Evolutionary conservation across 2,329 filamentous ascomycete species (phyloP).

Genomic region (Rhinocladiella mackenziei): DNA sequence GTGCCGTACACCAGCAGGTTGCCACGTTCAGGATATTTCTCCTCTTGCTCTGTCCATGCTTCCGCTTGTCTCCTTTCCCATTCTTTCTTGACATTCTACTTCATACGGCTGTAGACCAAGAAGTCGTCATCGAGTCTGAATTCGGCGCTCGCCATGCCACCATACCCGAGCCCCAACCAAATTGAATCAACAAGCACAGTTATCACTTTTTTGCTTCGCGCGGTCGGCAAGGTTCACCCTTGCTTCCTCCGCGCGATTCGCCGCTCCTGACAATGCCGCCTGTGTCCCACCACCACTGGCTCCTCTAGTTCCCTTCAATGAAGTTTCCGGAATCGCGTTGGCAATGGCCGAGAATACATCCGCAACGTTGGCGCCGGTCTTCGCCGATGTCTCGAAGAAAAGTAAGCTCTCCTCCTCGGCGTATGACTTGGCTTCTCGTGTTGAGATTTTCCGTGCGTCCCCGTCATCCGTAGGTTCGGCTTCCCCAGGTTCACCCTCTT

Average conservation of each 20-base stretch:
- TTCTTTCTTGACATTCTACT: too few species aligned
- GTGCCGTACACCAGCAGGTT: too few species aligned
- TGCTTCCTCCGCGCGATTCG: slow-evolving; percentile 47
- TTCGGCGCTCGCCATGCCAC: not conserved
- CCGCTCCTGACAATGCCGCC: slow-evolving; percentile 51
- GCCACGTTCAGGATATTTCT: too few species aligned
- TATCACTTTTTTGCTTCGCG: slow-evolving; percentile 73
- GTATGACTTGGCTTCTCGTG: slow-evolving; percentile 86
- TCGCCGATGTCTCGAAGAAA: slow-evolving; percentile 98
- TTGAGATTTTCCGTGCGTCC: slow-evolving; percentile 81
- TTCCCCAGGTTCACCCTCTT: slow-evolving; percentile 39
- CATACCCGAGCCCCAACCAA: not conserved
- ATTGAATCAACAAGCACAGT: slow-evolving; percentile 70
- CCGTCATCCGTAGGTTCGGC: slow-evolving; percentile 60
- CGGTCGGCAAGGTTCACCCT: slow-evolving; percentile 78
- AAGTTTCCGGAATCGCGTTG: slow-evolving; percentile 95
- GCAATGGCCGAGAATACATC: slow-evolving; percentile 98
- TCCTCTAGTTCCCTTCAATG: slow-evolving; percentile 69
- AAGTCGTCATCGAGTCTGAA: not conserved
- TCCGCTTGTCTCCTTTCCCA: too few species aligned
- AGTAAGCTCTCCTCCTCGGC: slow-evolving; percentile 90
- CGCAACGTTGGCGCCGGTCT: slow-evolving; percentile 88
- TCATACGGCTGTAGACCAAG: too few species aligned
- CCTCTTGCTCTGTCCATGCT: too few species aligned
- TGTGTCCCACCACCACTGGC: slow-evolving; percentile 55